A percentile compares a stretch with the other conserved stretches of the same genome.
phyloP scores from a whole-genome alignment of 495 filamentous ascomycete species.

The Xylaria longipes region DNA sequence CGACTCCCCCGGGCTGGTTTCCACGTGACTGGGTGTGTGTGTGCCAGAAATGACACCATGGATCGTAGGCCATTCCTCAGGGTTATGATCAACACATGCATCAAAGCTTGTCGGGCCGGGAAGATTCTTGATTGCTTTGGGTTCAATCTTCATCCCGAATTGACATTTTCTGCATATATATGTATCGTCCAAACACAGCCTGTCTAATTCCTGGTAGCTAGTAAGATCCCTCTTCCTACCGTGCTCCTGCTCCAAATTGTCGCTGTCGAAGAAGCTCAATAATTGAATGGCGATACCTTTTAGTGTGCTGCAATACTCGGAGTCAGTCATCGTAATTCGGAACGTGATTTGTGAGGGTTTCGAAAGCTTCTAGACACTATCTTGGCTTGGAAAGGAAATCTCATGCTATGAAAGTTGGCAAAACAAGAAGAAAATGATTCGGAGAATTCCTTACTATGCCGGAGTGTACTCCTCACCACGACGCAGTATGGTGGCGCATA shows the following conservation, averaged over 20 bases:
- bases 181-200: background rate
- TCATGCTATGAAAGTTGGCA: too few relatives aligned
- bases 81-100: slow-evolving; percentile 24
- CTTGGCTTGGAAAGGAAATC: too few relatives aligned
- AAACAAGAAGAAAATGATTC: too few relatives aligned
- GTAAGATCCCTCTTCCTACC: slow-evolving; percentile 6
- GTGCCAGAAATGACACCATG: background rate
- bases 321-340: too few relatives aligned
- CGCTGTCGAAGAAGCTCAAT: slow-evolving; percentile 66
- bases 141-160: slow-evolving; percentile 18
- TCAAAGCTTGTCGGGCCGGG: slow-evolving; percentile 13
- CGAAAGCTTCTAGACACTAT: too few relatives aligned
- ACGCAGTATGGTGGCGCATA: slow-evolving; percentile 58
- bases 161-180: slow-evolving; percentile 26
- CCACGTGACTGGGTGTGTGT: background rate
- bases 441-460: slow-evolving; percentile 43
- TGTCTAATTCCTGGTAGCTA: background rate
- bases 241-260: slow-evolving; percentile 50
- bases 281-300: slow-evolving; percentile 59
- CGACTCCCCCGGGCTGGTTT: background rate
- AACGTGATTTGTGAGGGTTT: too few relatives aligned
- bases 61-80: slow-evolving; percentile 18
- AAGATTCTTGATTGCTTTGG: background rate
- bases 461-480: slow-evolving; percentile 50
- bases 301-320: slow-evolving; percentile 44